Evolutionary conservation across 2,329 filamentous ascomycete species (phyloP).

Genomic region (Xylariaceae sp.): DNA sequence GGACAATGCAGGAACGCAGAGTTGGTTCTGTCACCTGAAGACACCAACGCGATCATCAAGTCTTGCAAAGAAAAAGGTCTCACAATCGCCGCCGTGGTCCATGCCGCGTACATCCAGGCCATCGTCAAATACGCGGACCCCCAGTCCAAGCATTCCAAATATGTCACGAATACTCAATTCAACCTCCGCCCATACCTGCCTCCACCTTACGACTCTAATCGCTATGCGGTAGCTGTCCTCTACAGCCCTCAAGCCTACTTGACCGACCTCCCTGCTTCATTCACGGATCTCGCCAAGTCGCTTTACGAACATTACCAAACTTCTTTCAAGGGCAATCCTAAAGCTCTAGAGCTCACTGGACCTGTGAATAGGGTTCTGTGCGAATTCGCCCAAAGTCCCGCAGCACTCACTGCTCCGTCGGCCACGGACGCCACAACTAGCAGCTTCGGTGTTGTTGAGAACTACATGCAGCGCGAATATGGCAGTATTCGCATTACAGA

Average conservation of each 20-base stretch:
- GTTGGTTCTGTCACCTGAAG: slow-evolving; percentile 11
- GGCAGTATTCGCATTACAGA: slow-evolving; percentile 19
- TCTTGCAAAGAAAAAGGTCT: slow-evolving; percentile 11
- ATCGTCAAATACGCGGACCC: slow-evolving; percentile 19
- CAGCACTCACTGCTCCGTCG: slow-evolving; percentile 18
- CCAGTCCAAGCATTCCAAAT: slow-evolving; percentile 17
- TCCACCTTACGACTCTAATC: slow-evolving; percentile 19
- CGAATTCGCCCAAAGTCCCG: slow-evolving; percentile 18
- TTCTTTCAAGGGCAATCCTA: slow-evolving; percentile 14
- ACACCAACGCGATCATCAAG: slow-evolving; percentile 6
- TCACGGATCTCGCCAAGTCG: slow-evolving; percentile 14
- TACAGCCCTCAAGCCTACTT: slow-evolving; percentile 16
- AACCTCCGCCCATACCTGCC: slow-evolving; percentile 26
- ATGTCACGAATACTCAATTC: slow-evolving; percentile 24
- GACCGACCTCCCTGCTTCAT: slow-evolving; percentile 13
- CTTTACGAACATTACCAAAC: slow-evolving; percentile 16
- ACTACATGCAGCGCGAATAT: slow-evolving; percentile 17
- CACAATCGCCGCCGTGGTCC: slow-evolving; percentile 11
- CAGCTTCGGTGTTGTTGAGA: slow-evolving; percentile 22
- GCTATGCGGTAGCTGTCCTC: slow-evolving; percentile 16
- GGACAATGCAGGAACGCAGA: slow-evolving; percentile 15
- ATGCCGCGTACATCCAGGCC: slow-evolving; percentile 18
- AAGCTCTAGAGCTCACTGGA: slow-evolving; percentile 17
- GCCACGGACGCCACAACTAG: slow-evolving; percentile 24
- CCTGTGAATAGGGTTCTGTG: slow-evolving; percentile 18